Evolutionary conservation across 805 yeast species (phyloP).

Genomic region (Teunomyces cretensis): DNA sequence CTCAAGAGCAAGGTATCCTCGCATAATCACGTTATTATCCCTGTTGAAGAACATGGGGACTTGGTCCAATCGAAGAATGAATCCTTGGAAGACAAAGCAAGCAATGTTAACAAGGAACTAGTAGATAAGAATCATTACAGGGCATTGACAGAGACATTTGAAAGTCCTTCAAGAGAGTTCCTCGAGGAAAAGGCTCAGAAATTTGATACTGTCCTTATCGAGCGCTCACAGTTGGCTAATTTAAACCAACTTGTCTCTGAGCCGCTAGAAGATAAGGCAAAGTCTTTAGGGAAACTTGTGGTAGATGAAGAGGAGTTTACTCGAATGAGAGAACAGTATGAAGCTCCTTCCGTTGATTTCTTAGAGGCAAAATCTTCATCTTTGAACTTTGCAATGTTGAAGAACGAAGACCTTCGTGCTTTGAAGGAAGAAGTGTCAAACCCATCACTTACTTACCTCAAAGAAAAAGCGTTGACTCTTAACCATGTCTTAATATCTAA

Average conservation of each 20-base stretch:
- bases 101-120: background rate
- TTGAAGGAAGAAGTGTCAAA: constrained; percentile 7
- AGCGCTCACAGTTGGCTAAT: background rate
- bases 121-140: background rate
- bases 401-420: background rate
- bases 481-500: constrained; percentile 5
- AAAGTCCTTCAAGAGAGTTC: constrained; percentile 5
- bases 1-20: constrained; percentile 10
- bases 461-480: constrained; percentile 3
- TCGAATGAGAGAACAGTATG: constrained; percentile 14
- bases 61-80: constrained; percentile 6
- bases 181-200: constrained; percentile 6
- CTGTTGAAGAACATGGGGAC: constrained; percentile 4
- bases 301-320: constrained; percentile 19
- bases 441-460: constrained; percentile 11
- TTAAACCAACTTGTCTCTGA: background rate
- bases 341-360: constrained; percentile 21
- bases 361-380: constrained; percentile 6
- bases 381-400: background rate
- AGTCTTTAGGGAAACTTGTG: background rate
- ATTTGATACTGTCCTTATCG: background rate
- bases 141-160: background rate
- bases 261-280: background rate
- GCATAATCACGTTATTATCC: constrained; percentile 4
- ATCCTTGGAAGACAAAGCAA: constrained; percentile 16